phyloP scores from a whole-genome alignment of 352 stramenopile species.

The Phytophthora syringae region DNA sequence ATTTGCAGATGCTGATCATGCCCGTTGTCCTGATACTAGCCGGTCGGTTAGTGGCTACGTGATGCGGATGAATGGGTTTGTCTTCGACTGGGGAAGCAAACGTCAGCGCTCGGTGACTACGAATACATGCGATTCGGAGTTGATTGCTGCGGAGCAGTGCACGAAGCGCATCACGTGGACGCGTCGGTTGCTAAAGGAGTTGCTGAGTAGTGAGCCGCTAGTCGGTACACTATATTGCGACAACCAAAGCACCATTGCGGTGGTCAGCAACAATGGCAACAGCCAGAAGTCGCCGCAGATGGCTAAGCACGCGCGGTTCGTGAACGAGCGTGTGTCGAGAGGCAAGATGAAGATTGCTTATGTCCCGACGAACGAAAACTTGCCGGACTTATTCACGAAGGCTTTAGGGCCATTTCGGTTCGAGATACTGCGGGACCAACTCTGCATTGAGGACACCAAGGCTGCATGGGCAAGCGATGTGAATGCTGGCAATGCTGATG shows the following conservation, averaged over 20 bases:
- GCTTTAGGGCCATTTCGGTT: too few relatives aligned
- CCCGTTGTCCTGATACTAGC: constrained; percentile 5
- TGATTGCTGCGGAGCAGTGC: background rate
- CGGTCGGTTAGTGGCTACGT: constrained; percentile 7
- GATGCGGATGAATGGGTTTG: background rate
- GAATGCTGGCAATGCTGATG: too few relatives aligned
- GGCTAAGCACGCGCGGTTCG: background rate
- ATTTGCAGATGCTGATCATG: constrained; percentile 5
- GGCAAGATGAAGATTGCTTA: background rate
- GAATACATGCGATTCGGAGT: constrained; percentile 1
- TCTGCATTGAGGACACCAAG: too few relatives aligned
- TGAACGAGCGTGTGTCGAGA: constrained; percentile 1
- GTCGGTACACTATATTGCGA: background rate
- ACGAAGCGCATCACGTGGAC: background rate
- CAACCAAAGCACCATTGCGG: constrained; percentile 2
- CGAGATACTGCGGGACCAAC: too few relatives aligned
- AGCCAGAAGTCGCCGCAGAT: background rate
- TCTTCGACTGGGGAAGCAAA: constrained; percentile 11
- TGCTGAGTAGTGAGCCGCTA: background rate
- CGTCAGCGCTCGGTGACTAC: constrained; percentile 7
- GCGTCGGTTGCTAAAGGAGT: constrained; percentile 1
- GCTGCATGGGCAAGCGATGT: too few relatives aligned
- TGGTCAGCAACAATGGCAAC: background rate
- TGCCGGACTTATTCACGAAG: too few relatives aligned
- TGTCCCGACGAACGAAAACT: too few relatives aligned